These are phyloP conservation scores for Kregervanrija fluxuum DNA, from an alignment of 805 yeast genomes.

Conservation along the genomic window DNA sequence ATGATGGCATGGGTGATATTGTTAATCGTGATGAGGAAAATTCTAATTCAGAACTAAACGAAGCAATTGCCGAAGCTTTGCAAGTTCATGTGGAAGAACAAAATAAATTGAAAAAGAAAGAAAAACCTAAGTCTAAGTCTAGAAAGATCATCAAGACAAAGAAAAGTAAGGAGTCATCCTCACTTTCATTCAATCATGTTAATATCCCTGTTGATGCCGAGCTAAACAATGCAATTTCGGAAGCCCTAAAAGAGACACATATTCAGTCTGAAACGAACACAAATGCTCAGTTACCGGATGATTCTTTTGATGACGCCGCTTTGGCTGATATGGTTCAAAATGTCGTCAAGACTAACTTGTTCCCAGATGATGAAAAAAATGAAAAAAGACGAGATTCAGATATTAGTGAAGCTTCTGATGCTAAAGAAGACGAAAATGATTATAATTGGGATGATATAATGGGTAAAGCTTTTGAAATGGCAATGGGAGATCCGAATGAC, in stretches of 20 bases:
- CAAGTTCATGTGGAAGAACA: conserved; percentile 7
- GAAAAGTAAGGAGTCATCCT: background rate
- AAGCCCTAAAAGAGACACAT: conserved; percentile 15
- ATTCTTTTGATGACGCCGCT: conserved; percentile 43
- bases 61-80: conserved; percentile 23
- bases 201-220: conserved; percentile 8
- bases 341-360: conserved; percentile 35
- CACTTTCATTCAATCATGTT: background rate
- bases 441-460: conserved; percentile 54
- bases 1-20: conserved; percentile 12
- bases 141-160: conserved; percentile 3
- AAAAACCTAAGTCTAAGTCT: background rate
- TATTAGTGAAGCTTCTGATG: conserved; percentile 1
- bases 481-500: conserved; percentile 52
- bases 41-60: conserved; percentile 17
- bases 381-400: conserved; percentile 3
- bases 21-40: conserved; percentile 10
- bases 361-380: conserved; percentile 9
- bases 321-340: conserved; percentile 49
- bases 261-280: background rate
- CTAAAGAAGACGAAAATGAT: conserved; percentile 19
- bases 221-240: conserved; percentile 19
- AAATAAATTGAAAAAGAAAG: background rate
- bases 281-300: too few relatives aligned
- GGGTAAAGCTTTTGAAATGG: conserved; percentile 73